phyloP scores from a whole-genome alignment of 305 asterid genomes.

The Solanum hybrid region DNA sequence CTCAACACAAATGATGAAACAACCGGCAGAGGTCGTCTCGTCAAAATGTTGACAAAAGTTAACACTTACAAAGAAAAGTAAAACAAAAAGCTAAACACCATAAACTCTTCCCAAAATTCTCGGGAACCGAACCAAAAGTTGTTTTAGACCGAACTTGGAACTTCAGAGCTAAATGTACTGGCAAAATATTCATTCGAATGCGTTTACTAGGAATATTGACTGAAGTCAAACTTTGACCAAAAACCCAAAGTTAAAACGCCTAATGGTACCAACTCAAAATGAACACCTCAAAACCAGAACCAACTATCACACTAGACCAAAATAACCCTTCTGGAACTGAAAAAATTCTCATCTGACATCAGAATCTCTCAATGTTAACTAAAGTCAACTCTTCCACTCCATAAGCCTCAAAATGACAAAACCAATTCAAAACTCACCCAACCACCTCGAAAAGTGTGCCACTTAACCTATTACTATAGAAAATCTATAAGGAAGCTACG shows the following conservation, averaged over 20 bases:
- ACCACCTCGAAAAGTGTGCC: background rate
- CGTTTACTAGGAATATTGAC: background rate
- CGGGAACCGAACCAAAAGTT: too few relatives aligned
- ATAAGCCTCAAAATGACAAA: too few relatives aligned
- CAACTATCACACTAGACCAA: background rate
- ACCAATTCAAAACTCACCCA: background rate
- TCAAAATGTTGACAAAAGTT: background rate
- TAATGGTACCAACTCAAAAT: background rate
- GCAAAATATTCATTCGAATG: background rate
- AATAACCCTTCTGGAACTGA: background rate
- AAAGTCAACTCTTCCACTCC: background rate
- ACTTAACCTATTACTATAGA: background rate
- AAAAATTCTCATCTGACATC: background rate
- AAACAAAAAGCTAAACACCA: too few relatives aligned
- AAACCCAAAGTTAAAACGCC: background rate
- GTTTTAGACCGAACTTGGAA: background rate
- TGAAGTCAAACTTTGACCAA: background rate
- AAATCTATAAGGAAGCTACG: background rate
- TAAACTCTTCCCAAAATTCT: background rate
- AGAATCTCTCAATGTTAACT: background rate
- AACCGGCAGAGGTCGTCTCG: background rate
- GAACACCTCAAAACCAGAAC: background rate
- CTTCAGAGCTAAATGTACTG: too few relatives aligned
- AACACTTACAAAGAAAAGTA: background rate
- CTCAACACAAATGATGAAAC: background rate